phyloP scores from a whole-genome alignment of 2,329 filamentous ascomycete species.

The Epichloe sibirici region DNA sequence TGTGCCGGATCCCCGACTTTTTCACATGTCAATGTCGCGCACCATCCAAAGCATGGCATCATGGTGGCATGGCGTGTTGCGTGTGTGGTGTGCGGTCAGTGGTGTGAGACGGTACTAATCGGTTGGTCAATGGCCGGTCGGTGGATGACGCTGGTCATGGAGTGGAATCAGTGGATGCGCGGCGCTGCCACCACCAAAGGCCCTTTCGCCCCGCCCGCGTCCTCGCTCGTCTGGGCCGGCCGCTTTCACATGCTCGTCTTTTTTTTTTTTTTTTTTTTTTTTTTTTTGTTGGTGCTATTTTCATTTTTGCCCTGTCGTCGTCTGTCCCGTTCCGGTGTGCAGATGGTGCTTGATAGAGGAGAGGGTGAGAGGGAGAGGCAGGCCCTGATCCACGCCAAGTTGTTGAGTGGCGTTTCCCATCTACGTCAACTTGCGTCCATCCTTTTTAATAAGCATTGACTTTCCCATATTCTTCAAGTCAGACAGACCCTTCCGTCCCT shows the following conservation, averaged over 20 bases:
- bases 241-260: slow-evolving; percentile 6
- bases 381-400: slow-evolving; percentile 1
- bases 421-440: background rate
- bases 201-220: background rate
- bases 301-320: background rate
- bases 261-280: background rate
- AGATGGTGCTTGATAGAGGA: background rate
- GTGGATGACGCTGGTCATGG: background rate
- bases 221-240: background rate
- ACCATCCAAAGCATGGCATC: background rate
- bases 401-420: slow-evolving; percentile 3
- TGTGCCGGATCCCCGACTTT: background rate
- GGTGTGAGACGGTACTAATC: background rate
- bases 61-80: background rate
- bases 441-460: slow-evolving; percentile 6
- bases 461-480: slow-evolving; percentile 1
- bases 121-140: background rate
- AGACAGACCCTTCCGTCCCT: background rate
- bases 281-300: background rate
- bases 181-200: no score
- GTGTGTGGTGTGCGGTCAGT: background rate
- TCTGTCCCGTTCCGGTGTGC: background rate
- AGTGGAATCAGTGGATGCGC: no score
- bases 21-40: slow-evolving; percentile 2
- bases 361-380: no score